phyloP scores from a whole-genome alignment of 352 stramenopile genomes.

The Aphanomyces invadans region DNA sequence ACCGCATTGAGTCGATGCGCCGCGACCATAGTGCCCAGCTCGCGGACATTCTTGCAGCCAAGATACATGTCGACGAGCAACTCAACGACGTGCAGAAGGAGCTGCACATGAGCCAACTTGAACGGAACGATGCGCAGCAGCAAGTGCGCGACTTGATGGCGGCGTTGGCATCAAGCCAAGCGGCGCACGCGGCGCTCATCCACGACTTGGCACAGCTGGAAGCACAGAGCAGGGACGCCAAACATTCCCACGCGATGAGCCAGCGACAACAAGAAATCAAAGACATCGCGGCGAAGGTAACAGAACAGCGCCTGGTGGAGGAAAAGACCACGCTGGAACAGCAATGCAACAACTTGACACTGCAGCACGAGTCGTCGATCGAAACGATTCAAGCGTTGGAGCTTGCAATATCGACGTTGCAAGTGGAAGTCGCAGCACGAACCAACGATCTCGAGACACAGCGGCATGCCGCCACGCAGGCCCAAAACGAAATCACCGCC shows the following conservation, averaged over 20 bases:
- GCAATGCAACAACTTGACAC: background rate
- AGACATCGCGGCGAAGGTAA: background rate
- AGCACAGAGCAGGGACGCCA: background rate
- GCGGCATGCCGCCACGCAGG: background rate
- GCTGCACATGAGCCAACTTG: background rate
- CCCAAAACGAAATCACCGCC: background rate
- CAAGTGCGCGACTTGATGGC: background rate
- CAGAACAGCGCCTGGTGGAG: background rate
- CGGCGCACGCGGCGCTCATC: background rate
- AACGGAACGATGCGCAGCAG: background rate
- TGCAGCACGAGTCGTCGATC: background rate
- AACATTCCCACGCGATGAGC: background rate
- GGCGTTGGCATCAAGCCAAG: background rate
- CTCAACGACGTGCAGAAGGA: background rate
- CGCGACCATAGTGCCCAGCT: background rate
- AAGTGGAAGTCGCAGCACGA: background rate
- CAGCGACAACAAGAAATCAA: background rate
- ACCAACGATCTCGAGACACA: background rate
- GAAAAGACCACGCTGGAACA: background rate
- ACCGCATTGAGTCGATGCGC: background rate
- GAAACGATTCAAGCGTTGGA: background rate
- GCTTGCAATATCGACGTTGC: background rate
- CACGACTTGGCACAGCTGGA: background rate
- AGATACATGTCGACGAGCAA: background rate
- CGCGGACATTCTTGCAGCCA: background rate